phyloP scores from a whole-genome alignment of 2,329 filamentous ascomycete species.

The Nemania serpens region DNA sequence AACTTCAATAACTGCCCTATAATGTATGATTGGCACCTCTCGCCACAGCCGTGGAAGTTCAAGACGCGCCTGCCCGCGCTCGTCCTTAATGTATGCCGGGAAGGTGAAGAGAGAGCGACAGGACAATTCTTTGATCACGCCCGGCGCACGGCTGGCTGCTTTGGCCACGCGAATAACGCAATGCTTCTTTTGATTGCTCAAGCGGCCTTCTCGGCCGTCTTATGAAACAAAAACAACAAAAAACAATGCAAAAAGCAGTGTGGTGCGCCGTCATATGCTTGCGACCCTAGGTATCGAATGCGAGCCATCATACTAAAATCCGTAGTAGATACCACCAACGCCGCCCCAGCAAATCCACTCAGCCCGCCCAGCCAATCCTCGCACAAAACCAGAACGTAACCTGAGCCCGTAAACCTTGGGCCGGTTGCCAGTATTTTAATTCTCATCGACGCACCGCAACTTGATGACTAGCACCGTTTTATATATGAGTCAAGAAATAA shows the following conservation, averaged over 20 bases:
- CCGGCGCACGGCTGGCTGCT: neutral
- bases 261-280: constrained; percentile 41
- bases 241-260: constrained; percentile 30
- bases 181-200: constrained; percentile 31
- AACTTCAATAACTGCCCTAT: neutral
- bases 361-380: constrained; percentile 4
- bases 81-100: constrained; percentile 3
- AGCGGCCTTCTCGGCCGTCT: constrained; percentile 31
- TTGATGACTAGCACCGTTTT: neutral
- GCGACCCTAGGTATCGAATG: constrained; percentile 39
- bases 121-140: constrained; percentile 2
- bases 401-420: neutral
- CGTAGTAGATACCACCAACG: constrained; percentile 32
- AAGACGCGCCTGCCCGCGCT: neutral
- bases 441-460: neutral
- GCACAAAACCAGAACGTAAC: constrained; percentile 4
- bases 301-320: constrained; percentile 22
- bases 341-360: constrained; percentile 25
- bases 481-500: neutral
- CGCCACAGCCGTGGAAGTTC: neutral
- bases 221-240: constrained; percentile 14
- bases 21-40: neutral
- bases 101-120: constrained; percentile 1
- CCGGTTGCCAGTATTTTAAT: neutral
- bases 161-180: constrained; percentile 4